Base-by-base conservation (phyloP, 78 protist genomes). In the Dictyostelium brefeldianum region DNA sequence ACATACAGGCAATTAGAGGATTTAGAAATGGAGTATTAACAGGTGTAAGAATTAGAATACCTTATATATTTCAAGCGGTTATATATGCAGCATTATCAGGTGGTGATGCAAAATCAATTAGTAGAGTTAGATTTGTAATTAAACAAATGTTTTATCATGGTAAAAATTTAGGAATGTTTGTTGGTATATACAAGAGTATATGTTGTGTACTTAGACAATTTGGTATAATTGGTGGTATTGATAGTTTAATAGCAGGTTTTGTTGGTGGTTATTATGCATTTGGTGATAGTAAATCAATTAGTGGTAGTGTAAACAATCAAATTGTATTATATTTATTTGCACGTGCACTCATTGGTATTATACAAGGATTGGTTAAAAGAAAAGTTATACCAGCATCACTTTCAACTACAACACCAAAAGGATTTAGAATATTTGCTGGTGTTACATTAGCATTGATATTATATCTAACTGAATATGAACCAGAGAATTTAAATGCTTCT, bases 81-180 rank as follows among this genome's bases (percentile, higher is more conserved):
- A 92, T 92, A 8, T 92, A 92, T 84, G 96, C 91, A 18, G 78
- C 71, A 27, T 64, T 92, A 4, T 83, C 83, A 20, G 51, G 96
- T 47, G 91, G 78, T 36, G 65, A 47, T 20, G 59, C 31, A 27
- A 92, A 83, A 80, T 53, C 77, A 62, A 14, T 56, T 15, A n/a
- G 54, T 15, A 20, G 92, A 10, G 91, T 92, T 9, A 92, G 77
- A 74, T 78, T 84, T 70, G 89, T 80, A 77, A 75, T 92, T 53
- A 92, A 92, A 70, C 96, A 92, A 41, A 92, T 92, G 96, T 83
- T 92, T 29, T 84, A 78, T 47, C 96, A 92, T 80, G 96, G 96
- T 69, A 82, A 70, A 69, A 92, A 92, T 54, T 74, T 92, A 53
- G 96, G 96, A 36, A 18, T 92, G 83, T 92, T 92, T 70, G 92